Conservation (phyloP, 2,329 filamentous ascomycete species). For the Alternaria sp. region DNA sequence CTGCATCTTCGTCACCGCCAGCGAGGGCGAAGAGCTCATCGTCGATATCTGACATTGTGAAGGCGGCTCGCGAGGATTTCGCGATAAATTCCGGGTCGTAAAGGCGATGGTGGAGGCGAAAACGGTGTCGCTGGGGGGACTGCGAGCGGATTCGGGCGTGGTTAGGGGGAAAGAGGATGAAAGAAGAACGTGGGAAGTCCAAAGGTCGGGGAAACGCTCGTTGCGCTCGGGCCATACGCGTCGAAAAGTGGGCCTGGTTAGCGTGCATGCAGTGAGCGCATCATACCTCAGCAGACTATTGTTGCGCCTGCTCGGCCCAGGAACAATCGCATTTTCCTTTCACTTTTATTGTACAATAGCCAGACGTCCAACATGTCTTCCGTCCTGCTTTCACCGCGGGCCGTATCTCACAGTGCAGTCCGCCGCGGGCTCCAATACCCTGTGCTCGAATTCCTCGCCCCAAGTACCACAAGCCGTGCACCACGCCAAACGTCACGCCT, state of each 20-base stretch:
- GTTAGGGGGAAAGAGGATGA: conserved; percentile 26
- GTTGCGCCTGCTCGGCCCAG: conserved; percentile 2
- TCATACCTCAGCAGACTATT: conserved; percentile 18
- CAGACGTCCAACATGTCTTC: conserved; percentile 23
- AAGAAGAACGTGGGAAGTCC: conserved; percentile 26
- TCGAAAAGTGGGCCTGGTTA: conserved; percentile 26
- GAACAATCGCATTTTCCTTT: conserved; percentile 15
- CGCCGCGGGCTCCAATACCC: conserved; percentile 9
- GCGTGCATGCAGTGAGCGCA: conserved; percentile 30
- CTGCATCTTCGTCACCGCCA: conserved; percentile 70
- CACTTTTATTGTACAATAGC: conserved; percentile 12
- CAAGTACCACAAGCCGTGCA: conserved; percentile 26
- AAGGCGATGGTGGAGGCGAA: conserved; percentile 9
- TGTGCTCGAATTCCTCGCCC: conserved; percentile 41
- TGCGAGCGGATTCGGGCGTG: conserved; percentile 19
- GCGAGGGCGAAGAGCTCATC: conserved; percentile 93
- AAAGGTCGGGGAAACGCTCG: conserved; percentile 33
- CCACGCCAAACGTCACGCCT: conserved; percentile 23
- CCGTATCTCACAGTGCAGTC: conserved; percentile 25
- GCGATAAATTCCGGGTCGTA: neutral
- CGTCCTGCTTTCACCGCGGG: conserved; percentile 20
- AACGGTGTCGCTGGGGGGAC: conserved; percentile 15
- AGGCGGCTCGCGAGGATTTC: conserved; percentile 11
- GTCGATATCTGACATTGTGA: conserved; percentile 79
- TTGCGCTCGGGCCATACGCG: conserved; percentile 32